phyloP scores from a whole-genome alignment of 257 asterid genomes.

The Solanum sejunctum region DNA sequence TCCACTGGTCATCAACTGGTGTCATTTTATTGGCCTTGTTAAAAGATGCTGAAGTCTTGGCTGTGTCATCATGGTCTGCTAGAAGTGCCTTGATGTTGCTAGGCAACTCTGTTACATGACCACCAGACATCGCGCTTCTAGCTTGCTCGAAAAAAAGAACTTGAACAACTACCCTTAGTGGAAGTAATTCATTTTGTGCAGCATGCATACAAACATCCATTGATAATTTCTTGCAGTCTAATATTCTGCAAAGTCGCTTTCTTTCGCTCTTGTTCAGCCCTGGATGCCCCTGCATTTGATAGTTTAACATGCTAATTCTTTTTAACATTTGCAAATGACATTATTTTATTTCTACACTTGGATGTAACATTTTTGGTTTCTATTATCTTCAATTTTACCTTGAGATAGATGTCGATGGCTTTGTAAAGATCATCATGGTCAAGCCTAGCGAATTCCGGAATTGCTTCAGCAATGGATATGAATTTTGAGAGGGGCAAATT shows the following conservation, averaged over 20 bases:
- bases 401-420: conserved; percentile 74
- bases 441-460: conserved; percentile 66
- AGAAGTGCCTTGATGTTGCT: conserved; percentile 60
- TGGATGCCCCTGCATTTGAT: conserved; percentile 53
- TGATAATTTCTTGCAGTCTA: conserved; percentile 73
- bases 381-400: conserved; percentile 28
- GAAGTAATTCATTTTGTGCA: conserved; percentile 85
- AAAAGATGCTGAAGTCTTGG: conserved; percentile 30
- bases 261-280: conserved; percentile 68
- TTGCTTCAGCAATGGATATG: conserved; percentile 48
- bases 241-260: conserved; percentile 48
- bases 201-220: conserved; percentile 81
- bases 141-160: conserved; percentile 92
- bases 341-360: not conserved
- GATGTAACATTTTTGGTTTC: not conserved
- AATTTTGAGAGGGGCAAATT: conserved; percentile 49
- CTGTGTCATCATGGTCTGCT: conserved; percentile 26
- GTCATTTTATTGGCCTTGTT: conserved; percentile 8
- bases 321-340: not conserved
- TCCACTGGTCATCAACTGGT: conserved; percentile 59
- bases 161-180: conserved; percentile 74
- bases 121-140: conserved; percentile 57
- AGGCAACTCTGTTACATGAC: conserved; percentile 50
- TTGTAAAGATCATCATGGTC: conserved; percentile 87
- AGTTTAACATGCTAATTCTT: not conserved